Conservation (phyloP, 495 filamentous ascomycete genomes). For the Astrocystis sublimbata region DNA sequence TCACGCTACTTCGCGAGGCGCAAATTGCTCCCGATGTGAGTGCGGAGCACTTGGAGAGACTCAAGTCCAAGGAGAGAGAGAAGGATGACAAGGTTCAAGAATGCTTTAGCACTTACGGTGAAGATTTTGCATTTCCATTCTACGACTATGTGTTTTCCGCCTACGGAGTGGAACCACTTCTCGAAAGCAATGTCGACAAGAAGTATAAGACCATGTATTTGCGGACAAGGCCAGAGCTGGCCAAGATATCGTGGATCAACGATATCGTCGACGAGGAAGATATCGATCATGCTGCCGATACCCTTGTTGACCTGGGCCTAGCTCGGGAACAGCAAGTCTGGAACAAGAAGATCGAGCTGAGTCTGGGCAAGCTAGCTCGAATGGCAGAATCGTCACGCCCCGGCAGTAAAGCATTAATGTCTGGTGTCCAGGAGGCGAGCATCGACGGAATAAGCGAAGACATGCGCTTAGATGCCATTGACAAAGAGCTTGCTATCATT, state of each 20-base stretch:
- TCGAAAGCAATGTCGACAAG: conserved; percentile 64
- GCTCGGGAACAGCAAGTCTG: conserved; percentile 72
- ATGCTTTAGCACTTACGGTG: conserved; percentile 76
- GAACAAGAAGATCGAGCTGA: conserved; percentile 89
- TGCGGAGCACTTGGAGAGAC: conserved; percentile 26
- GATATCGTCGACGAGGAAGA: conserved; percentile 74
- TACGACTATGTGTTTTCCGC: conserved; percentile 73
- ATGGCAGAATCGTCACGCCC: conserved; percentile 56
- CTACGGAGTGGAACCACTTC: conserved; percentile 62
- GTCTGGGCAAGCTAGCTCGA: conserved; percentile 77
- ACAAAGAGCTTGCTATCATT: conserved; percentile 64
- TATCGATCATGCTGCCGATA: conserved; percentile 66
- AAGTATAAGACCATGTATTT: conserved; percentile 76
- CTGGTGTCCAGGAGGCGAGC: conserved; percentile 26
- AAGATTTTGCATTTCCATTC: conserved; percentile 74
- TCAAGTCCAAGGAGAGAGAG: conserved; percentile 30
- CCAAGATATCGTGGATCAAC: conserved; percentile 91
- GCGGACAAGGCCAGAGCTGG: conserved; percentile 63
- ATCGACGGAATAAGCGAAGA: conserved; percentile 32
- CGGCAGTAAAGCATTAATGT: conserved; percentile 35
- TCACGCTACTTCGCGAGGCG: conserved; percentile 33
- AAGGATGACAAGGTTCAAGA: conserved; percentile 47
- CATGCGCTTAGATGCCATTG: conserved; percentile 47
- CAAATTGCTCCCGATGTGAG: conserved; percentile 23
- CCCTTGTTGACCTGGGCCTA: conserved; percentile 64